phyloP scores from a whole-genome alignment of 2,329 filamentous ascomycete species.

The Colletotrichum lindemuthianum region DNA sequence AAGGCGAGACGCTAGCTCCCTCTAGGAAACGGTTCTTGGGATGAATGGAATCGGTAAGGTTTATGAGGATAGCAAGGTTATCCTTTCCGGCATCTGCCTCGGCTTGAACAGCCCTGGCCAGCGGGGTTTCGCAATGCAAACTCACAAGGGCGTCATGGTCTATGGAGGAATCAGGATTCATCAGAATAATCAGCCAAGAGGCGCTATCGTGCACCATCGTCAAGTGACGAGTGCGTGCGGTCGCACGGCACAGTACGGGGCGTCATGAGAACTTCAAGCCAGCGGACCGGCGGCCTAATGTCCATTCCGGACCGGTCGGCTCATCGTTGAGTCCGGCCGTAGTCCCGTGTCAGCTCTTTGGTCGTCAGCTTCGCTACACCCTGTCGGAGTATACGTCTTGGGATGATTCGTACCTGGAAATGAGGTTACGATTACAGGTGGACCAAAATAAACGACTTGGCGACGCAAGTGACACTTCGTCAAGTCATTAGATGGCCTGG shows the following conservation, averaged over 20 bases:
- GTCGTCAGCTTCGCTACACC: too few relatives aligned
- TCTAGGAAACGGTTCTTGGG: constrained; percentile 11
- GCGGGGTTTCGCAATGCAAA: constrained; percentile 2
- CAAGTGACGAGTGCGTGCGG: background rate
- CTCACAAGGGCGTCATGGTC: constrained; percentile 1
- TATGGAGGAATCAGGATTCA: background rate
- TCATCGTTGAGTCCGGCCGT: too few relatives aligned
- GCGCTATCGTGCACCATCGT: too few relatives aligned
- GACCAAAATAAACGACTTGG: too few relatives aligned
- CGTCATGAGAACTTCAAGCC: background rate
- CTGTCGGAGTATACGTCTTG: too few relatives aligned
- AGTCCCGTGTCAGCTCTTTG: too few relatives aligned
- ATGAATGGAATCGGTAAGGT: constrained; percentile 21
- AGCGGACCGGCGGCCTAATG: constrained; percentile 11
- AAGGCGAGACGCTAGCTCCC: constrained; percentile 15
- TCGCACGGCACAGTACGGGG: background rate
- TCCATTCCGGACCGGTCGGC: background rate
- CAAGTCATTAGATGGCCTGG: too few relatives aligned
- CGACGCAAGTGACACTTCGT: too few relatives aligned
- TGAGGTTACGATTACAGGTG: too few relatives aligned
- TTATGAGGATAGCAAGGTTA: constrained; percentile 11
- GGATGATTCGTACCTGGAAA: too few relatives aligned
- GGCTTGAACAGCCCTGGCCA: constrained; percentile 2
- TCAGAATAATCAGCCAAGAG: background rate
- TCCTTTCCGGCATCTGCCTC: constrained; percentile 22